A percentile compares a stretch with the other conserved stretches of the same genome.
These are phyloP conservation scores for Ophiostoma ulmi DNA, from an alignment of 2,329 filamentous ascomycete genomes.

Conservation along the genomic window DNA sequence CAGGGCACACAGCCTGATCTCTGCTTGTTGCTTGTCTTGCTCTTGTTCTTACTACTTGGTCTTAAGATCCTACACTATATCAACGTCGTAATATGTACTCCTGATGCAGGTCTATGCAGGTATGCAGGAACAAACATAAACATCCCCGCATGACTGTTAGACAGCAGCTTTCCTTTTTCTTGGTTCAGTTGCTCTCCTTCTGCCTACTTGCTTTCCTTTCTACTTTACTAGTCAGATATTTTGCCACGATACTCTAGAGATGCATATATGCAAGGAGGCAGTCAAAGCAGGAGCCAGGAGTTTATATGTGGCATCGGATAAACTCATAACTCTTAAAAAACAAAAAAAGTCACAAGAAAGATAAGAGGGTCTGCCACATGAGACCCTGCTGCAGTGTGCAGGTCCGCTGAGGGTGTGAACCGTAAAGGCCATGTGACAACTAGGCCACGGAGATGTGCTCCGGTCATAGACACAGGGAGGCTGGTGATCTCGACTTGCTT, in stretches of 20 bases:
- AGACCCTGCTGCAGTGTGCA: neutral
- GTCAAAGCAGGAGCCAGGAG: neutral
- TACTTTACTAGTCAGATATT: neutral
- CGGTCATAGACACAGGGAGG: neutral
- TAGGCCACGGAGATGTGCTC: neutral
- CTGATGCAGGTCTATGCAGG: slow-evolving; percentile 1
- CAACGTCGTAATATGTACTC: neutral
- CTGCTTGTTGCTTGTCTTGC: neutral
- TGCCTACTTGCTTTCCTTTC: neutral
- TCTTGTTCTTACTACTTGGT: neutral
- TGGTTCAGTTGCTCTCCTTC: neutral
- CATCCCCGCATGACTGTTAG: neutral
- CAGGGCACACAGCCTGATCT: neutral
- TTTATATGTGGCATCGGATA: neutral
- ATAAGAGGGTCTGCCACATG: neutral
- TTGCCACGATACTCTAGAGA: neutral
- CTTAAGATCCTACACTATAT: neutral
- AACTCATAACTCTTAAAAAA: neutral
- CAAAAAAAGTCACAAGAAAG: neutral
- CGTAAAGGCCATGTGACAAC: neutral
- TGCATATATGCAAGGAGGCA: slow-evolving; percentile 7
- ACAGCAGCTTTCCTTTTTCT: neutral
- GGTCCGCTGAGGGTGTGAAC: neutral
- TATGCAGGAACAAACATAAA: slow-evolving; percentile 9
- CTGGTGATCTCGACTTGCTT: neutral